Evolutionary conservation across 148 eudicot genomes (phyloP).

Genomic region (Cornus controversa): DNA sequence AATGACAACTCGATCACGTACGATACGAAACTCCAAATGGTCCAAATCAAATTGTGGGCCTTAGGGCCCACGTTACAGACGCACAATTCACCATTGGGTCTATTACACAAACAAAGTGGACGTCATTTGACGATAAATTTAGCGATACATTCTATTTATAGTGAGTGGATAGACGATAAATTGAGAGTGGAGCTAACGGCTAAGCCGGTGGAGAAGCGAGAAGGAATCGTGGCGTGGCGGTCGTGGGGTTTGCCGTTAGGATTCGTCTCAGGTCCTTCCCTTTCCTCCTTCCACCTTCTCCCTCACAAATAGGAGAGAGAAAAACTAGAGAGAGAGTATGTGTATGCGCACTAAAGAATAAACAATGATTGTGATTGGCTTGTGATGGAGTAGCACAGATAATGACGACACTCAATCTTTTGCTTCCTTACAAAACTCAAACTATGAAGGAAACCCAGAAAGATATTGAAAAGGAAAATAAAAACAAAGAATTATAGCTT

Average conservation of each 20-base stretch:
- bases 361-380: background rate
- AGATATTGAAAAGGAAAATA: too few relatives aligned
- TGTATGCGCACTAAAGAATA: background rate
- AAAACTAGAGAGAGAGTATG: slow-evolving; percentile 7
- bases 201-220: background rate
- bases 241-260: slow-evolving; percentile 7
- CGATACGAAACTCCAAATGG: too few relatives aligned
- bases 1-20: too few relatives aligned
- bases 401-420: slow-evolving; percentile 17
- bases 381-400: slow-evolving; percentile 3
- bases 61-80: too few relatives aligned
- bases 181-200: background rate
- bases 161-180: too few relatives aligned
- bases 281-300: slow-evolving; percentile 4
- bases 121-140: background rate
- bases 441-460: background rate
- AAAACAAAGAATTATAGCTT: background rate
- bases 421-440: slow-evolving; percentile 1
- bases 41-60: too few relatives aligned
- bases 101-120: too few relatives aligned
- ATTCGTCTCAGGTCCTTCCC: background rate
- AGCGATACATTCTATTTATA: too few relatives aligned
- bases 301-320: slow-evolving; percentile 5
- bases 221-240: background rate
- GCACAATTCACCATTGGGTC: too few relatives aligned